phyloP scores from a whole-genome alignment of 164 flowering plant species.

The Hamamelis virginiana region DNA sequence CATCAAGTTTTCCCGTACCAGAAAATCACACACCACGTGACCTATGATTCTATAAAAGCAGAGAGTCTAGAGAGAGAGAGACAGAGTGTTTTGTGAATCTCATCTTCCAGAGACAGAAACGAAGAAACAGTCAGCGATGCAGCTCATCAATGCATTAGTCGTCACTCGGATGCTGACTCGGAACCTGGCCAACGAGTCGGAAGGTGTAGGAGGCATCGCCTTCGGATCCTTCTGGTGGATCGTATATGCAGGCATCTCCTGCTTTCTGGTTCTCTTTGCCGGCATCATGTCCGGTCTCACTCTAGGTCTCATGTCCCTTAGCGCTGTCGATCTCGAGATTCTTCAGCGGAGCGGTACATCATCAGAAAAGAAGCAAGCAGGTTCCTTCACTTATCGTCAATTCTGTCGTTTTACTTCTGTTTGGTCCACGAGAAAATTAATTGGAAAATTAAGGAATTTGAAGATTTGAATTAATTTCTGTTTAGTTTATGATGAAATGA shows the following conservation, averaged over 20 bases:
- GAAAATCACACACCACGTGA: too few species aligned
- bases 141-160: conserved; percentile 35
- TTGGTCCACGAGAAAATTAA: not conserved
- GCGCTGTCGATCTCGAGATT: conserved; percentile 72
- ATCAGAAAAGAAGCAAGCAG: conserved; percentile 66
- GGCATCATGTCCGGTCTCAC: conserved; percentile 79
- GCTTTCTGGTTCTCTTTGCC: conserved; percentile 65
- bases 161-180: conserved; percentile 31
- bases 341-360: conserved; percentile 63
- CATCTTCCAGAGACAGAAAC: not conserved
- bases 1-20: too few species aligned
- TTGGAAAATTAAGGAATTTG: not conserved
- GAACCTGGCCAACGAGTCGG: conserved; percentile 9
- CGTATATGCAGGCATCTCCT: conserved; percentile 53
- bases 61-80: too few species aligned
- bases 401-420: not conserved
- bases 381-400: conserved; percentile 27
- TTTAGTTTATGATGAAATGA: not conserved
- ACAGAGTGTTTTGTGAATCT: too few species aligned
- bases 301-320: conserved; percentile 66
- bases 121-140: conserved; percentile 25
- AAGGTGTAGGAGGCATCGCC: conserved; percentile 16
- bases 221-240: conserved; percentile 56
- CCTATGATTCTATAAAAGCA: too few species aligned
- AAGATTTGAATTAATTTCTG: not conserved